Conservation (phyloP, 2,329 filamentous ascomycete species). For the Dothiorella sarmentorum region DNA sequence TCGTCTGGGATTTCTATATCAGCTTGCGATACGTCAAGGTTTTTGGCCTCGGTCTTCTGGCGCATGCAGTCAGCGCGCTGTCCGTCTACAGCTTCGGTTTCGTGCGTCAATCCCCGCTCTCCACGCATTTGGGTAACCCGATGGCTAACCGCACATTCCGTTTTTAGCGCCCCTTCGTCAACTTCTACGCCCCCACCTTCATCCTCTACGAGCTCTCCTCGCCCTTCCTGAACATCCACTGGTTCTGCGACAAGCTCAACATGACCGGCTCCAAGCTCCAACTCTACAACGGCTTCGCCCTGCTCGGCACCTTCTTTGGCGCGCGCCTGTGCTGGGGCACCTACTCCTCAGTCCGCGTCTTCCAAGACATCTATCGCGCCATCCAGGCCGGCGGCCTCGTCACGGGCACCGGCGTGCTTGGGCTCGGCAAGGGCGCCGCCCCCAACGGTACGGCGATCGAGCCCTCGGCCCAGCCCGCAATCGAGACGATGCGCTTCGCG, state of each 20-base stretch:
- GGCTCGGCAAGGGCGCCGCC: neutral
- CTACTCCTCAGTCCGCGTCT: constrained; percentile 64
- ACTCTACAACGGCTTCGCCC: constrained; percentile 71
- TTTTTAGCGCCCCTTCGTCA: constrained; percentile 71
- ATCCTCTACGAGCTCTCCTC: constrained; percentile 85
- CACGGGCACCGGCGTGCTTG: neutral
- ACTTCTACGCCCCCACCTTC: constrained; percentile 77
- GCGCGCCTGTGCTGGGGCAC: constrained; percentile 76
- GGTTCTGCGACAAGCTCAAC: constrained; percentile 84
- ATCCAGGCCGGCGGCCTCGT: constrained; percentile 24
- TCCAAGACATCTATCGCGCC: constrained; percentile 60
- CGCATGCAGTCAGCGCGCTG: constrained; percentile 72
- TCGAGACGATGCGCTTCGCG: constrained; percentile 50
- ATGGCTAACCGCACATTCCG: neutral
- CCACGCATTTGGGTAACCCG: neutral
- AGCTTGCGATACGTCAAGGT: constrained; percentile 65
- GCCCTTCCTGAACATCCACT: constrained; percentile 83
- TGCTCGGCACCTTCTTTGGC: constrained; percentile 71
- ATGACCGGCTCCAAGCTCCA: constrained; percentile 73
- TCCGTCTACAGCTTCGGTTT: constrained; percentile 75
- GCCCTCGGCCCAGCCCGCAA: constrained; percentile 21
- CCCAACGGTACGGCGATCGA: neutral
- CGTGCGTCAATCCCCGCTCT: constrained; percentile 52
- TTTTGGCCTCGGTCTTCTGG: constrained; percentile 73
- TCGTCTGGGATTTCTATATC: constrained; percentile 75